Conservation (phyloP, 1,284 basidiomycete species). For the Cryptococcus sp. region DNA sequence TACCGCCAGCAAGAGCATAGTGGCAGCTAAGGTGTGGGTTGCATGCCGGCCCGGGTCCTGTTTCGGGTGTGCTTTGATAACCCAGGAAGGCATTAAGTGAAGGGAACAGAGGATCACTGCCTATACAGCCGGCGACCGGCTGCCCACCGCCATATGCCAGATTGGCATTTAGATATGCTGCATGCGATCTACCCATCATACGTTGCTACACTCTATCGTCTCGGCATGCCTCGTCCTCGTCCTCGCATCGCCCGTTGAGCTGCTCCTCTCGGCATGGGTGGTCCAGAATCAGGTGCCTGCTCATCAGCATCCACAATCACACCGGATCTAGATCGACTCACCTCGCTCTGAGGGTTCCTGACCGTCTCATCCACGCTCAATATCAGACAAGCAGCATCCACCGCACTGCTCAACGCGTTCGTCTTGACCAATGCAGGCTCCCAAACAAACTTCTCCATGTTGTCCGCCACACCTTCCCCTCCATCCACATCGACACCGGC, state of each 20-base stretch:
- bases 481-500: constrained; percentile 93
- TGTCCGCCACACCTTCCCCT: constrained; percentile 83
- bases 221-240: constrained; percentile 61
- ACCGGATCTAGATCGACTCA: constrained; percentile 51
- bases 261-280: constrained; percentile 73
- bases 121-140: too few species aligned
- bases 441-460: constrained; percentile 98
- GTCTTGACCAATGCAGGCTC: constrained; percentile 93
- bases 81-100: too few species aligned
- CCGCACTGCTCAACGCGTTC: constrained; percentile 89
- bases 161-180: background rate
- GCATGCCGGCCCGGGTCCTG: too few species aligned
- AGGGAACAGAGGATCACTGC: too few species aligned
- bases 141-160: too few species aligned
- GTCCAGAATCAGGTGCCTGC: constrained; percentile 55
- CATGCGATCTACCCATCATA: too few species aligned
- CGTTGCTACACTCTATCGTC: constrained; percentile 1
- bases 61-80: too few species aligned
- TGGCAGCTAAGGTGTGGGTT: too few species aligned
- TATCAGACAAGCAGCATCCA: constrained; percentile 94
- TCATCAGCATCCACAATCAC: constrained; percentile 10
- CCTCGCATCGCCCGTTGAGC: constrained; percentile 77
- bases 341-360: constrained; percentile 84
- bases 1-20: too few species aligned
- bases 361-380: constrained; percentile 93